Conservation (phyloP, 352 stramenopile genomes). For the Phytopythium montanum region DNA sequence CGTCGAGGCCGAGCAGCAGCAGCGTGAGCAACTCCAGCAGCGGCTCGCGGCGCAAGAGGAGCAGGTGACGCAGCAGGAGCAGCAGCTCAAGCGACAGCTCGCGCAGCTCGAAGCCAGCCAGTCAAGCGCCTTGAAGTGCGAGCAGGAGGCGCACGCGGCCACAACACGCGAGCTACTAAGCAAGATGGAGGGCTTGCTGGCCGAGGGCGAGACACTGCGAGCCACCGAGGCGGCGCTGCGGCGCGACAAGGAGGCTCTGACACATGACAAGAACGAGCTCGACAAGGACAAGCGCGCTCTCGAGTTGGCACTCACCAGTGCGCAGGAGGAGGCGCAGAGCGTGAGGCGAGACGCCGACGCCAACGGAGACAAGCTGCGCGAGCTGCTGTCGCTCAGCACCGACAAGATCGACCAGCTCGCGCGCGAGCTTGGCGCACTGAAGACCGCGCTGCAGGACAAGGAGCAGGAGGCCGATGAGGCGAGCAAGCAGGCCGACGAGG, state of each 20-base stretch:
- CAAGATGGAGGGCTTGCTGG: slow-evolving; percentile 61
- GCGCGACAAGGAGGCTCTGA: slow-evolving; percentile 46
- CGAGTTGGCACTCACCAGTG: slow-evolving; percentile 40
- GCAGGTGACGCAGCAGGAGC: slow-evolving; percentile 11
- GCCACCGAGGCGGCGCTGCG: slow-evolving; percentile 44
- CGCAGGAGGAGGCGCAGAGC: slow-evolving; percentile 44
- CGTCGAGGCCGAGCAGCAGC: slow-evolving; percentile 13
- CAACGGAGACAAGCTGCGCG: slow-evolving; percentile 37
- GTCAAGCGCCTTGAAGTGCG: not conserved
- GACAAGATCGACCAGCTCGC: slow-evolving; percentile 42
- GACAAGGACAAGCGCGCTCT: slow-evolving; percentile 32
- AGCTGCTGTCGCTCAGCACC: slow-evolving; percentile 30
- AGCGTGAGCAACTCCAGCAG: slow-evolving; percentile 17
- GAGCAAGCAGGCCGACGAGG: not conserved
- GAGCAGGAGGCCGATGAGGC: not conserved
- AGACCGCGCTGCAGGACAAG: not conserved
- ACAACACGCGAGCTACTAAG: slow-evolving; percentile 51
- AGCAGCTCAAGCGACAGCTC: slow-evolving; percentile 12
- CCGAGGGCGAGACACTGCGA: slow-evolving; percentile 43
- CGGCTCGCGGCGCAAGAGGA: slow-evolving; percentile 8
- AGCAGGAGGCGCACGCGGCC: slow-evolving; percentile 29
- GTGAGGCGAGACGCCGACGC: slow-evolving; percentile 48
- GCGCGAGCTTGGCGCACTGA: not conserved
- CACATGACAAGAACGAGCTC: slow-evolving; percentile 30
- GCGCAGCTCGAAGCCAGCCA: slow-evolving; percentile 8